A percentile compares a stretch with the other conserved stretches of the same genome.
Conservation (phyloP, 2,329 filamentous ascomycete genomes). For the Ceratocystis cubensis region DNA sequence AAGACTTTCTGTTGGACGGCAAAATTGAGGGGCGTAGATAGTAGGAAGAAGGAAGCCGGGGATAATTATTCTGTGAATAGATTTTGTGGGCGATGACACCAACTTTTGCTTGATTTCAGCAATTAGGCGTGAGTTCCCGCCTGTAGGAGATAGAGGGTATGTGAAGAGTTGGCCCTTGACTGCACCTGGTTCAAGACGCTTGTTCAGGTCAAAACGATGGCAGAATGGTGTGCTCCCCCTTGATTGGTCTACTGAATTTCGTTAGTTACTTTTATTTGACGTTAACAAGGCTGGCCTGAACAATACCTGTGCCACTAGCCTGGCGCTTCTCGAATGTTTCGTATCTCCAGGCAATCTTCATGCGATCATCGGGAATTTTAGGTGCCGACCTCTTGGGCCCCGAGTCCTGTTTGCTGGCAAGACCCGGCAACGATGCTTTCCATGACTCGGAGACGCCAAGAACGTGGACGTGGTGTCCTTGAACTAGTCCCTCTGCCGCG, state of each 20-base stretch:
- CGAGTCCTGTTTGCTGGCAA: slow-evolving; percentile 30
- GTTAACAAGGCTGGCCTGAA: slow-evolving; percentile 12
- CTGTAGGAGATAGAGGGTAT: slow-evolving; percentile 14
- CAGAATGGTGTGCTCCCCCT: slow-evolving; percentile 42
- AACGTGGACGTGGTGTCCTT: slow-evolving; percentile 79
- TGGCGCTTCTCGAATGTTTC: slow-evolving; percentile 62
- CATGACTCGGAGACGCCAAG: slow-evolving; percentile 69
- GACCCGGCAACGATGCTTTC: slow-evolving; percentile 70
- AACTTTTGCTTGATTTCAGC: slow-evolving; percentile 44
- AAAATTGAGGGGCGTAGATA: slow-evolving; percentile 57
- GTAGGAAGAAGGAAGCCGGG: slow-evolving; percentile 79
- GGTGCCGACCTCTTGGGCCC: neutral
- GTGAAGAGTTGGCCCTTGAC: slow-evolving; percentile 40
- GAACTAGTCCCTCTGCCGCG: slow-evolving; percentile 82
- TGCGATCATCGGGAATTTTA: slow-evolving; percentile 40
- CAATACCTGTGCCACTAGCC: slow-evolving; percentile 51
- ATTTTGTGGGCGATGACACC: slow-evolving; percentile 42
- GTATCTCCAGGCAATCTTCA: slow-evolving; percentile 99
- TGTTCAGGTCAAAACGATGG: slow-evolving; percentile 60
- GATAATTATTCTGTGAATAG: slow-evolving; percentile 70
- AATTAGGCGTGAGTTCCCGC: slow-evolving; percentile 42
- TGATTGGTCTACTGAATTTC: slow-evolving; percentile 11
- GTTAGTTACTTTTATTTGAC: neutral
- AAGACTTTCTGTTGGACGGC: slow-evolving; percentile 59
- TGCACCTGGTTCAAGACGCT: slow-evolving; percentile 42